Evolutionary conservation across 2,329 filamentous ascomycete species (phyloP).

Genomic region (Rutstroemia sp.): DNA sequence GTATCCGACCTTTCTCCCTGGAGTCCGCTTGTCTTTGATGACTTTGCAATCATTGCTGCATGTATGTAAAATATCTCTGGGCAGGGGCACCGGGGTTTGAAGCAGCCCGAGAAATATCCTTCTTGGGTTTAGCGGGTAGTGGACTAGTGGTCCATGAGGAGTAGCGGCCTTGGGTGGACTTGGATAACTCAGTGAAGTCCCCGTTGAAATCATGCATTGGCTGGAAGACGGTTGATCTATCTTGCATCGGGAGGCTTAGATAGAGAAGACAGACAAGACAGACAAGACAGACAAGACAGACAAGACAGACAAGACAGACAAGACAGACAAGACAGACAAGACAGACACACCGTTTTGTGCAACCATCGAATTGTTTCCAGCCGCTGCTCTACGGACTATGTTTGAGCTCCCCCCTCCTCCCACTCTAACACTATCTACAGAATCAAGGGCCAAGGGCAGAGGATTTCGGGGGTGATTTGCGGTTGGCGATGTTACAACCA

Average conservation of each 20-base stretch:
- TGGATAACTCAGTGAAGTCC: background rate
- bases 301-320: background rate
- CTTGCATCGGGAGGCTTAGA: constrained; percentile 7
- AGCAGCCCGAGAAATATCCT: background rate
- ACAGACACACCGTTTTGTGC: background rate
- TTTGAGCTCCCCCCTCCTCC: too few relatives aligned
- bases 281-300: background rate
- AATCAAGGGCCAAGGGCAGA: too few relatives aligned
- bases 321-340: background rate
- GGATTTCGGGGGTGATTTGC: too few relatives aligned
- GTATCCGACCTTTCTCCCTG: background rate
- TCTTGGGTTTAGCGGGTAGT: background rate
- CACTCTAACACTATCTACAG: too few relatives aligned
- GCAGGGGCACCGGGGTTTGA: background rate
- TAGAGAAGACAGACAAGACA: background rate
- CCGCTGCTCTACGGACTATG: too few relatives aligned
- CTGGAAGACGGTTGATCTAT: background rate
- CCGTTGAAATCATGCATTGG: constrained; percentile 1
- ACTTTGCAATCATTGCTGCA: background rate
- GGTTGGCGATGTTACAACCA: too few relatives aligned
- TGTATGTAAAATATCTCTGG: background rate
- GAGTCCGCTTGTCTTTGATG: background rate
- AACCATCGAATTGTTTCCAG: too few relatives aligned
- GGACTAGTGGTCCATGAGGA: background rate
- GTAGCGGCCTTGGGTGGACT: background rate